Base-by-base conservation (phyloP, 129 eudicot genomes). In the Pseudognaphalium luteoalbum region DNA sequence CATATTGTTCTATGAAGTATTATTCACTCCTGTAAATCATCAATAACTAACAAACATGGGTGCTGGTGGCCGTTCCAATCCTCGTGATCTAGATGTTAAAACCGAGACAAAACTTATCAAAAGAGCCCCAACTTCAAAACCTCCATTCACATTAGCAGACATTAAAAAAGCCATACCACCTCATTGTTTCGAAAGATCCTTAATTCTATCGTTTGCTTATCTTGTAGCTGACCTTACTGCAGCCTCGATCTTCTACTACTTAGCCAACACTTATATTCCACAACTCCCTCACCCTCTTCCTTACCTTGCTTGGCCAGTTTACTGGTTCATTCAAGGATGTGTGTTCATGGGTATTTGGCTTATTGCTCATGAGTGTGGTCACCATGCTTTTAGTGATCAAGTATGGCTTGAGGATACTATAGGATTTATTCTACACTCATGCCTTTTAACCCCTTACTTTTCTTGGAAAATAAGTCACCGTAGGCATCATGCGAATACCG, bases 311-410 rank as follows among this genome's bases (percentile, higher is more conserved):
- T 86, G 90, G 90, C 85, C 87, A 3, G 12, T 83, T 47, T 86
- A 86, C 44, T 72, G 85, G 81, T 47, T 70, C 63, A 33, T 78
- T 64, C 80, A 83, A 78, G 90, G 90, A 28, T 86, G 87, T 35
- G 78, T 83, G 28, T 78, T 86, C 17, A 80, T 85, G 68, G 90
- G 85, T 2, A 72, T 83, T 16, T 86, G 90, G 90, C 80, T 86
- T 33, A 74, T 86, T 5, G 90, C 85, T 56, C 90, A 86, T 42
- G 90, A 86, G 72, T 86, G 90, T 4, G 90, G 90, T 87, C 91
- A 87, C 81, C 80, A 80, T 42, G 84, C 84, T 33, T 80, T 80
- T 5, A 67, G 84, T 59, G 80, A 80, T 17, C 64, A 68, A 42
- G 75, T 54, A 15, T 75, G 70, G 79, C 70, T 80, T 0, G 84